Conservation (phyloP, 305 asterid genomes). For the Fraxinus sp. region DNA sequence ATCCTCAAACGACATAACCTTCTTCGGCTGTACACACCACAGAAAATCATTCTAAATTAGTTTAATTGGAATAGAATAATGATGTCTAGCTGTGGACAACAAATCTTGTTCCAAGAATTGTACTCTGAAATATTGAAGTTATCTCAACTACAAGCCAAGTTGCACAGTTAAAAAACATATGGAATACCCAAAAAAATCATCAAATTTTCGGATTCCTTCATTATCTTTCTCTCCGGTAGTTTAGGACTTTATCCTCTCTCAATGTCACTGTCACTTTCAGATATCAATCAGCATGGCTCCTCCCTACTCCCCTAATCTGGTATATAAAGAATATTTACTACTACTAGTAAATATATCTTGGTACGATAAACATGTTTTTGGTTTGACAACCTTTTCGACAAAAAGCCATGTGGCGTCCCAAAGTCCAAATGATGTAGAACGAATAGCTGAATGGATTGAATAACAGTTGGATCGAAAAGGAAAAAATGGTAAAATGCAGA, state of each 20-base stretch:
- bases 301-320: neutral
- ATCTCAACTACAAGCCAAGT: neutral
- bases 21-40: slow-evolving; percentile 68
- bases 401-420: neutral
- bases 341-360: neutral
- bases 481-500: neutral
- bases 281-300: neutral
- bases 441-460: neutral
- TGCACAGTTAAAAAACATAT: neutral
- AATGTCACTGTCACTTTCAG: neutral
- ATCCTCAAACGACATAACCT: slow-evolving; percentile 81
- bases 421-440: neutral
- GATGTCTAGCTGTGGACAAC: neutral
- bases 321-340: neutral
- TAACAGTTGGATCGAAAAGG: too few species aligned
- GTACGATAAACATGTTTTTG: too few species aligned
- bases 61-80: neutral
- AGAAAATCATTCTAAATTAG: neutral
- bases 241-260: neutral
- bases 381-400: too few species aligned
- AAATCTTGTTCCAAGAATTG: neutral
- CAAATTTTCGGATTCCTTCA: neutral
- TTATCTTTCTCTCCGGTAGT: neutral
- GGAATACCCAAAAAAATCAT: neutral
- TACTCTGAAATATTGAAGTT: neutral